Evolutionary conservation across 768 basidiomycete genomes (phyloP).

Genomic region (Amanita pseudoporphyria): DNA sequence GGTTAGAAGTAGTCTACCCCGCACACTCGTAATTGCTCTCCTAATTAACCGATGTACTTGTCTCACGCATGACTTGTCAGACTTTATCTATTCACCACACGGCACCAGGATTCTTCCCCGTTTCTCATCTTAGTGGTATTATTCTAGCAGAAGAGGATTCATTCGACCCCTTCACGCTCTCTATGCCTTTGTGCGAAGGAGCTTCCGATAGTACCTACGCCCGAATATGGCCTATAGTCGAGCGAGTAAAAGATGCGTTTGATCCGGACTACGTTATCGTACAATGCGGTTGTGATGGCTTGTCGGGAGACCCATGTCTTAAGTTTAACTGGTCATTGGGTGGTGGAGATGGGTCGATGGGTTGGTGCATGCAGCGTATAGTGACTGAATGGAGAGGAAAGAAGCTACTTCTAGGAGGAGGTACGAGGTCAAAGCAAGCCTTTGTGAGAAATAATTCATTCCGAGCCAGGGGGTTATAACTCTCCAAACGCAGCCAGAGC

Average conservation of each 20-base stretch:
- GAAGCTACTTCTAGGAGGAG: slow-evolving; percentile 70
- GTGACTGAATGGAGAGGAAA: slow-evolving; percentile 47
- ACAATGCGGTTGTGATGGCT: slow-evolving; percentile 82
- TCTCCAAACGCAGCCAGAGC: slow-evolving; percentile 77
- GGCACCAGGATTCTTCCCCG: slow-evolving; percentile 78
- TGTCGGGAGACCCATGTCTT: slow-evolving; percentile 76
- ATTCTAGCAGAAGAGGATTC: slow-evolving; percentile 21
- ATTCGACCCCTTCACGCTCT: slow-evolving; percentile 63
- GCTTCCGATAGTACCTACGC: slow-evolving; percentile 55
- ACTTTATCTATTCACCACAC: slow-evolving; percentile 83
- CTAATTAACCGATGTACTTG: not conserved
- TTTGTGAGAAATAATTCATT: slow-evolving; percentile 11
- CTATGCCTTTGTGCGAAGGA: slow-evolving; percentile 68
- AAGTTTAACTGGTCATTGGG: slow-evolving; percentile 66
- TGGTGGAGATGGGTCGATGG: slow-evolving; percentile 47
- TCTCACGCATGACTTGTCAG: slow-evolving; percentile 19
- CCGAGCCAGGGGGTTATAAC: slow-evolving; percentile 67
- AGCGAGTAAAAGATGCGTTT: slow-evolving; percentile 50
- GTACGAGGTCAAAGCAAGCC: slow-evolving; percentile 20
- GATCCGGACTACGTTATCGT: slow-evolving; percentile 71
- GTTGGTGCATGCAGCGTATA: slow-evolving; percentile 53
- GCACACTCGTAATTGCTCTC: slow-evolving; percentile 34
- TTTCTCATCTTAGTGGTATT: slow-evolving; percentile 39
- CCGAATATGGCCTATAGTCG: slow-evolving; percentile 55
- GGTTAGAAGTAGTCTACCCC: slow-evolving; percentile 23